Evolutionary conservation across 192 early-diverging fungal species (phyloP), one percentile per base, ranked within the genome.

Genomic region (Funneliformis mosseae): DNA sequence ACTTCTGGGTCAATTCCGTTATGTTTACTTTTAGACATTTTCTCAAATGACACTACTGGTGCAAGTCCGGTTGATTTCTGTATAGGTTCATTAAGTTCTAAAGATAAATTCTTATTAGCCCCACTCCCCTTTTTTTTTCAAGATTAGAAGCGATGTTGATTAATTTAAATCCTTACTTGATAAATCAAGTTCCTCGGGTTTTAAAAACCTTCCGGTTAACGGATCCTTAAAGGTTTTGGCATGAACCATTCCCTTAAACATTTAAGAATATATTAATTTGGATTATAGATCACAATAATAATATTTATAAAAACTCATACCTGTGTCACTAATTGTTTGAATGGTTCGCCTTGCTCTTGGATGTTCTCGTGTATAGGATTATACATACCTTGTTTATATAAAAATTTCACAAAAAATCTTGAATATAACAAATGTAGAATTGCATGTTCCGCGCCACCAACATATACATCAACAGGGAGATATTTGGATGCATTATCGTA

Each of bases 11-110:
- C 93, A 6, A 97, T 92, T 50, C 97, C 97, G 77, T 99, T 99
- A 82, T 92, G 92, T 86, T 99, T 99, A 60, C 95, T 96, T 84
- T 97, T 99, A 78, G 94, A 95, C 97, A 99, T 99, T 80, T 99
- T 99, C 82, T 99, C 97, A 80, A 88, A 95, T 39, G 92, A 87
- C 28, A 90, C 82, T 7, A 83, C 75, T 0, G 94, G 89, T 11
- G 71, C 25, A 64, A 89, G 69, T 70, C 93, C 92, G 7, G 92
- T 94, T 7, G 83, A 82, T n/a, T 83, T 87, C 21, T 95, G 88
- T 28, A 88, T 86, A 2, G 93, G 92, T 4, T 85, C 79, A 9
- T 39, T 62, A 43, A 84, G 75, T 76, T 88, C 85, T 80, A 76
- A 61, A 10, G 55, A 39, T 1, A 66, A 70, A 5, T 33, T 14